Conservation (phyloP, 2,329 filamentous ascomycete genomes). For the Emmonsiellopsis sp. region DNA sequence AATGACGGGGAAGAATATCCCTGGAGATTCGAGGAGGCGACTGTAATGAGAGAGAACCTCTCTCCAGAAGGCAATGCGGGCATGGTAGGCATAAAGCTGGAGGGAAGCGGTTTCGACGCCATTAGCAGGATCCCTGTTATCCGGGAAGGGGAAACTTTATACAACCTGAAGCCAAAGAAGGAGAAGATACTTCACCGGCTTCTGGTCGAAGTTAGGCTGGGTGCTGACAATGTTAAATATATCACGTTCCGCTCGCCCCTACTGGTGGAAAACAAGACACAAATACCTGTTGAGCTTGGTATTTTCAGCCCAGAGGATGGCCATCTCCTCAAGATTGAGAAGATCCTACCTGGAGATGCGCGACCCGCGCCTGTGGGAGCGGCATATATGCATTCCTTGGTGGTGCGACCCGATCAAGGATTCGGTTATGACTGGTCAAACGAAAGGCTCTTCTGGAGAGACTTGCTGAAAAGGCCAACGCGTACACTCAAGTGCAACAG, state of each 20-base stretch:
- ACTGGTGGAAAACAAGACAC: conserved; percentile 88
- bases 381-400: conserved; percentile 76
- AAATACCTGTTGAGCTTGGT: conserved; percentile 89
- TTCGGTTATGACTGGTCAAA: conserved; percentile 95
- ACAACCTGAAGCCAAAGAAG: conserved; percentile 78
- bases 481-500: conserved; percentile 82
- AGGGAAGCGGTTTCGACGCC: conserved; percentile 88
- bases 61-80: conserved; percentile 73
- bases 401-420: conserved; percentile 85
- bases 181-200: conserved; percentile 80
- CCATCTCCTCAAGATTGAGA: conserved; percentile 92
- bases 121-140: conserved; percentile 82
- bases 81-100: conserved; percentile 71
- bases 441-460: conserved; percentile 85
- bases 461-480: conserved; percentile 74
- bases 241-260: conserved; percentile 91
- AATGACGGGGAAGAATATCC: conserved; percentile 83
- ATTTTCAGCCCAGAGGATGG: conserved; percentile 82
- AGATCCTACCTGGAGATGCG: conserved; percentile 84
- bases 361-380: conserved; percentile 87
- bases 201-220: conserved; percentile 82
- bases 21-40: conserved; percentile 96
- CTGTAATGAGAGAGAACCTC: conserved; percentile 88
- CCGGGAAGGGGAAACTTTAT: conserved; percentile 88
- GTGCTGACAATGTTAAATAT: conserved; percentile 94